These are phyloP conservation scores for Mortierella polycephala DNA, from an alignment of 371 early-diverging fungal genomes.

Conservation along the genomic window DNA sequence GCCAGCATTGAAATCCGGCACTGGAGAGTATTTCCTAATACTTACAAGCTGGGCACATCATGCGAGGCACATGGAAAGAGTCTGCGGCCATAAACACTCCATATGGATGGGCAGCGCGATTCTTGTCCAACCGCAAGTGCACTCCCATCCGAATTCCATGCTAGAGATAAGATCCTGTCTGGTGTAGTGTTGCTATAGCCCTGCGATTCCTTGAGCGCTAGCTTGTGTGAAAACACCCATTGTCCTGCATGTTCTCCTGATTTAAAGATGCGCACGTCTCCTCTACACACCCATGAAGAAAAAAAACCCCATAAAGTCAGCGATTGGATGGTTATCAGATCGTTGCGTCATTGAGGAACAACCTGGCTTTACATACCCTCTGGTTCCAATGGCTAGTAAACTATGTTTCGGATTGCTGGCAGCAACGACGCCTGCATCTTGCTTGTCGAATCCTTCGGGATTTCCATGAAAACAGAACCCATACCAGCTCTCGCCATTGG, in stretches of 20 bases:
- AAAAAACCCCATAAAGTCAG: background rate
- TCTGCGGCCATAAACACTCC: conserved; percentile 85
- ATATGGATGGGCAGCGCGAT: conserved; percentile 73
- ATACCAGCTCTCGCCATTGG: conserved; percentile 54
- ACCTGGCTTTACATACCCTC: conserved; percentile 21
- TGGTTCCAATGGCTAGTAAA: conserved; percentile 50
- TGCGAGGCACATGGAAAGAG: conserved; percentile 69
- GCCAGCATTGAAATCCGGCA: too few species aligned
- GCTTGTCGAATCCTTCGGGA: conserved; percentile 54
- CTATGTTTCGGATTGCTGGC: conserved; percentile 53
- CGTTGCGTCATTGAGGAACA: too few species aligned
- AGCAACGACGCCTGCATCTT: conserved; percentile 55
- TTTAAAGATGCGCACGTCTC: conserved; percentile 48
- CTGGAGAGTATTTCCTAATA: background rate
- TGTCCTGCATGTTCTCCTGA: conserved; percentile 54
- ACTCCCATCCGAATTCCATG: conserved; percentile 84
- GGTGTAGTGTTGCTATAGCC: conserved; percentile 36
- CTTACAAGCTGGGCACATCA: conserved; percentile 56
- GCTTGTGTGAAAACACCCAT: conserved; percentile 53
- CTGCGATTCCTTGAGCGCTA: conserved; percentile 49
- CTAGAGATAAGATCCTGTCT: conserved; percentile 55
- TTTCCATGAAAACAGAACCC: conserved; percentile 54
- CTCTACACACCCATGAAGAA: conserved; percentile 8
- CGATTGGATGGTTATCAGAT: background rate
- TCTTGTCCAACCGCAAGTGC: conserved; percentile 79